These are phyloP conservation scores for Syzygium syzygioides DNA, from an alignment of 441 rosid species.

Conservation along the genomic window DNA sequence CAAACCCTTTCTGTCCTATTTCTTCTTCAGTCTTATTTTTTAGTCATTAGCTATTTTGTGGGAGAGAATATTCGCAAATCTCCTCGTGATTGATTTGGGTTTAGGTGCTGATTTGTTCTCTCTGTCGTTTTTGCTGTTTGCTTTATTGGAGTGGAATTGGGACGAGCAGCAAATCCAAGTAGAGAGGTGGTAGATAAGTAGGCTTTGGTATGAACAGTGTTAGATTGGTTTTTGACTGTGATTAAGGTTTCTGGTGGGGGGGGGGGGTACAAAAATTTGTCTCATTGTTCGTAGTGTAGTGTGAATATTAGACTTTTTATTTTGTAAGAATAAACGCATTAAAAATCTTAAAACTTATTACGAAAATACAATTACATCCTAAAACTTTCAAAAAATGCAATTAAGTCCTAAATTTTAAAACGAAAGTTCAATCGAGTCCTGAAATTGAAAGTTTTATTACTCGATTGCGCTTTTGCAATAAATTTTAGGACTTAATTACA, in stretches of 20 bases:
- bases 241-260: background rate
- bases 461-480: too few relatives aligned
- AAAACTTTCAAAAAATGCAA: too few relatives aligned
- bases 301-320: background rate
- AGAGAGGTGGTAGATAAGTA: background rate
- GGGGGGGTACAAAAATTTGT: background rate
- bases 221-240: background rate
- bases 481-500: too few relatives aligned
- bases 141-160: too few relatives aligned
- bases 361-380: too few relatives aligned
- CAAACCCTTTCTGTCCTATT: background rate
- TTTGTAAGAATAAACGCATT: background rate
- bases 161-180: too few relatives aligned
- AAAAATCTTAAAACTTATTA: too few relatives aligned
- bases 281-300: background rate
- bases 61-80: background rate
- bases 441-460: too few relatives aligned
- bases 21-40: background rate
- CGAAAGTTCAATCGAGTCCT: too few relatives aligned
- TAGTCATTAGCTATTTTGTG: background rate
- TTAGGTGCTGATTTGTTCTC: background rate
- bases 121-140: too few relatives aligned
- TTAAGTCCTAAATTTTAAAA: too few relatives aligned
- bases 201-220: background rate
- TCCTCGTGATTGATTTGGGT: background rate